Conservation (phyloP, 768 basidiomycete genomes). For the Favolaschia claudopus region DNA sequence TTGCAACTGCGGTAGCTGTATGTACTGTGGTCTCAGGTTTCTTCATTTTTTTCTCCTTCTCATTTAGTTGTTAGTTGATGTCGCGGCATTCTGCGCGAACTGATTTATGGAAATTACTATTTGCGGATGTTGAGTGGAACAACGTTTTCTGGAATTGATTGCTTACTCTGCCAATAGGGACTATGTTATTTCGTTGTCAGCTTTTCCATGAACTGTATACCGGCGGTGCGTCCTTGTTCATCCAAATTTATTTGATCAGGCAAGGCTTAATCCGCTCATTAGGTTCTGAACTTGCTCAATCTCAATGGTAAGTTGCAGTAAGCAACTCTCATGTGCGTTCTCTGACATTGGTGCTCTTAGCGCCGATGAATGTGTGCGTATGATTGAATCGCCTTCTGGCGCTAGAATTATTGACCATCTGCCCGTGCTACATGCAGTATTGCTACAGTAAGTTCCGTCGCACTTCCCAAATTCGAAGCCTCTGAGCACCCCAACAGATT, state of each 20-base stretch:
- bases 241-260: conserved; percentile 8
- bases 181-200: conserved; percentile 73
- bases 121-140: conserved; percentile 53
- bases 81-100: conserved; percentile 60
- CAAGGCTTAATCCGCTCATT: conserved; percentile 2
- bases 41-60: neutral
- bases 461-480: neutral
- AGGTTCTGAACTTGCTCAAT: conserved; percentile 66
- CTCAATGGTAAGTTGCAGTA: conserved; percentile 59
- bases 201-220: conserved; percentile 70
- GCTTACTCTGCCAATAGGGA: conserved; percentile 42
- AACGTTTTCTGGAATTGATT: neutral
- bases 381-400: neutral
- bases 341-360: conserved; percentile 36
- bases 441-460: conserved; percentile 51
- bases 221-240: conserved; percentile 56
- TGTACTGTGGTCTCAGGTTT: no score
- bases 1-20: conserved; percentile 62
- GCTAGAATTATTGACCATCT: neutral
- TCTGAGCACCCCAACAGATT: conserved; percentile 44
- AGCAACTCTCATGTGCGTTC: conserved; percentile 28
- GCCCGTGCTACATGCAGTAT: conserved; percentile 49
- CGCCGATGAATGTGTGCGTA: conserved; percentile 69
- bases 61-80: conserved; percentile 24
- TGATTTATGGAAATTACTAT: conserved; percentile 73